A percentile compares a stretch with the other conserved stretches of the same genome.
Evolutionary conservation across 1,284 basidiomycete genomes (phyloP).

Genomic region (Austroboletus niveus): DNA sequence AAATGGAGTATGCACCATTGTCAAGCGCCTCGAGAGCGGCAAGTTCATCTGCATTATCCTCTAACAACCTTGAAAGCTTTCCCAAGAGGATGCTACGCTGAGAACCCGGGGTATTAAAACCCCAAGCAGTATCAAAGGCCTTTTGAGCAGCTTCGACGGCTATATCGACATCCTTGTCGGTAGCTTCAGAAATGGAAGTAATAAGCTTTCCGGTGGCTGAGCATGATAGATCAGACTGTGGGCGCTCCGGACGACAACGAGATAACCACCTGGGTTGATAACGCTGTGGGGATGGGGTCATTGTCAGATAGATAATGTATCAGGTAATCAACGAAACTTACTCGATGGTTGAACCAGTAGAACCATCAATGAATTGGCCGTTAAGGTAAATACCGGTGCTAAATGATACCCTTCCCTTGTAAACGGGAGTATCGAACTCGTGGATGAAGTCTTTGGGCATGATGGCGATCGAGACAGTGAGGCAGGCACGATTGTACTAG

Average conservation of each 20-base stretch:
- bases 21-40: slow-evolving; percentile 60
- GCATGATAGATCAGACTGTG: not conserved
- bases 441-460: slow-evolving; percentile 53
- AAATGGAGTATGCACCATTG: slow-evolving; percentile 33
- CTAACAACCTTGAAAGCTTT: slow-evolving; percentile 60
- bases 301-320: not conserved
- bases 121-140: slow-evolving; percentile 66
- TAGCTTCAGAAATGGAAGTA: slow-evolving; percentile 67
- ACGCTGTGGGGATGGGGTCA: slow-evolving; percentile 44
- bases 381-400: slow-evolving; percentile 80
- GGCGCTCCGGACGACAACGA: too few relatives aligned
- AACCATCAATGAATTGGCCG: slow-evolving; percentile 76
- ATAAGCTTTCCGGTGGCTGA: slow-evolving; percentile 69
- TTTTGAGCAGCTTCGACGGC: slow-evolving; percentile 78
- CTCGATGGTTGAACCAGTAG: slow-evolving; percentile 66
- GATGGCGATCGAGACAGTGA: not conserved
- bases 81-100: slow-evolving; percentile 52
- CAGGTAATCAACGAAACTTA: slow-evolving; percentile 35
- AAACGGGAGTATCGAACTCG: slow-evolving; percentile 63
- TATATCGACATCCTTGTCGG: slow-evolving; percentile 67
- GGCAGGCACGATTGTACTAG: too few relatives aligned
- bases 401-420: slow-evolving; percentile 71
- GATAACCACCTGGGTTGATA: slow-evolving; percentile 62
- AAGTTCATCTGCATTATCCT: slow-evolving; percentile 58
- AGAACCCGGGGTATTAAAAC: slow-evolving; percentile 46